Base-by-base conservation (phyloP, 805 yeast species). In the Schwanniomyces sp. region DNA sequence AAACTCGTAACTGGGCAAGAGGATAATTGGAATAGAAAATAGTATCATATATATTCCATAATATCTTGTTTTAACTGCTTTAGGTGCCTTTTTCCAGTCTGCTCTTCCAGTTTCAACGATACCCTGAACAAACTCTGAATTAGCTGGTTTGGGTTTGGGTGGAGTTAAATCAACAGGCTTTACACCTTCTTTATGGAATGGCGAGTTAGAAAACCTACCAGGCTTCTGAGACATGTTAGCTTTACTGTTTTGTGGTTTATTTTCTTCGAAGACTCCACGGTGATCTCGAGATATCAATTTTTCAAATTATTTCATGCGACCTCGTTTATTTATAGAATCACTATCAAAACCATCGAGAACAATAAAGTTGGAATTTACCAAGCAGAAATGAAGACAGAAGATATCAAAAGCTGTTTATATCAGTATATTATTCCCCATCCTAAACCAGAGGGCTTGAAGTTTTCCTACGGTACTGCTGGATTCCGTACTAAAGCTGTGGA, bases 401-500 rank as follows among this genome's bases (percentile, higher is more conserved):
- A 21, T 14, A 25, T 45, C 8, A 32, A 45, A 27, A 46, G 43
- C 18, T 7, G 16, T 6, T 45, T 49, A 29, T 25, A 25, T 17
- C 24, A 42, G 24, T 38, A 42, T 27, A 41, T 55, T 16, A 24
- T 28, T 32, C 62, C 55, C 34, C 76, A 78, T 52, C 76, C 76
- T 26, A 81, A 79, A 47, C 82, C 85, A 2, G 61, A 55, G 17
- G 52, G 52, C 34, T 46, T 61, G 36, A 49, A 44, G 10, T 85
- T 81, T 60, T 68, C 80, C 14, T 94, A 94, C 59, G 99, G 99
- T n/a, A 94, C 99, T 0, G 99, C 99, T 1, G 99, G 99, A 7
- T 94, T 94, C 70, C 80, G 99, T 49, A 84, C 85, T 70, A 72
- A 80, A 41, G 91, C 96, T 1, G 62, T 68, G 17, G 66, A 76